Base-by-base conservation (phyloP, 805 yeast species). In the Yarrowia alimentaria region DNA sequence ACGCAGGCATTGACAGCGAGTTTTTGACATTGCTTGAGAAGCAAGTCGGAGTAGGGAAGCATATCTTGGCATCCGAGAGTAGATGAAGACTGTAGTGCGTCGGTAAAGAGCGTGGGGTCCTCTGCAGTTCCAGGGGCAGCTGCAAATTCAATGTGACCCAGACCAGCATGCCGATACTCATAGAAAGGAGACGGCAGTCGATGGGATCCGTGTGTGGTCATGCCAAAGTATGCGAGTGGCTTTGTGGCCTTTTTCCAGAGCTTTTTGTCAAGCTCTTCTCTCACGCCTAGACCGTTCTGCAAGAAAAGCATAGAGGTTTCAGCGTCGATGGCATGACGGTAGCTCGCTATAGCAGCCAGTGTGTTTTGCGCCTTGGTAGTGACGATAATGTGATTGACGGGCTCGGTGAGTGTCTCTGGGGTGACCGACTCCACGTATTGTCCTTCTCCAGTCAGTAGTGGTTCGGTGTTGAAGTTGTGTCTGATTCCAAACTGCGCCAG, bases 241-340 rank as follows among this genome's bases (percentile, higher is more conserved):
- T 78, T 63, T 0, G 55, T 34, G 0, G 56, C 58, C 1, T 54
- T 47, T 3, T 65, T 78, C 89, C 91, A 85, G 6, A 79, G 64
- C 17, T 40, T 40, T 6, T 67, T 61, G 1, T 66, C 61, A 9
- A 87, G 58, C 52, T 73, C 71, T 10, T 76, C 85, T 6, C 75
- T 62, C 32, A 78, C 72, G 8, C 98, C 98, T 72, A 89, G 73
- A 1, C 89, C 99, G 64, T 93, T 87, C 52, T 87, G 98, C n/a
- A 90, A 58, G 17, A 90, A 64, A 35, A 90, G 56, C 3, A 89
- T 64, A 52, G 79, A 80, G 1, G 90, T 75, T 3, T 68, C 61
- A 2, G 68, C 61, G 21, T 67, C 64, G 21, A 91, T 72, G 51
- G 67, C 67, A 1, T 74, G 71, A 16, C 78, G 55, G 48, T 80